A percentile compares a stretch with the other conserved stretches of the same genome.
Evolutionary conservation across 2,329 filamentous ascomycete species (phyloP).

Genomic region (Diaporthe vaccinii): DNA sequence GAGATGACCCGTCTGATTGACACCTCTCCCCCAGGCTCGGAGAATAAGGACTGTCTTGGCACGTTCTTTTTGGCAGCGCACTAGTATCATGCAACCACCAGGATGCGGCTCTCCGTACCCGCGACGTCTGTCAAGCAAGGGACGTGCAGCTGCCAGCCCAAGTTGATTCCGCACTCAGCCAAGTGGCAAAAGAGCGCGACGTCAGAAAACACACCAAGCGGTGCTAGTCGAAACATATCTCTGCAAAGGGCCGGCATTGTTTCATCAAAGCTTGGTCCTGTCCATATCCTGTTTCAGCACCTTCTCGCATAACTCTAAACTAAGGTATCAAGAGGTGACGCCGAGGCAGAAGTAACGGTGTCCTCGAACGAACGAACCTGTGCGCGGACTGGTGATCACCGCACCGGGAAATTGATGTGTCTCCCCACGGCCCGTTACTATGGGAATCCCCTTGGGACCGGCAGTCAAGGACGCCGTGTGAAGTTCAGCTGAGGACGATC

Average conservation of each 20-base stretch:
- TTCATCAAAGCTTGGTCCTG: slow-evolving; percentile 16
- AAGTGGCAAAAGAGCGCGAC: slow-evolving; percentile 16
- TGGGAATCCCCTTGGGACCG: not conserved
- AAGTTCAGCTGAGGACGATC: not conserved
- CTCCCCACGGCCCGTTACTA: not conserved
- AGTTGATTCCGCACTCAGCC: slow-evolving; percentile 12
- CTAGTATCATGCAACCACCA: not conserved
- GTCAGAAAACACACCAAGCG: slow-evolving; percentile 20
- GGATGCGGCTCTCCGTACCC: slow-evolving; percentile 22
- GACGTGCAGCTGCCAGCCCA: slow-evolving; percentile 26
- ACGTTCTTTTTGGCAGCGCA: slow-evolving; percentile 1
- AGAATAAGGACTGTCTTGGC: slow-evolving; percentile 21
- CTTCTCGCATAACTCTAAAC: slow-evolving; percentile 12
- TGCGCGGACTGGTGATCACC: not conserved
- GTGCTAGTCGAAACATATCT: slow-evolving; percentile 30
- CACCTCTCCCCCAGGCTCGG: not conserved
- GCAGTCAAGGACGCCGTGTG: not conserved
- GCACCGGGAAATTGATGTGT: not conserved
- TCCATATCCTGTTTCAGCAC: slow-evolving; percentile 5
- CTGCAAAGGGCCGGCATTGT: slow-evolving; percentile 9
- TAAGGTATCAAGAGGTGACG: slow-evolving; percentile 2
- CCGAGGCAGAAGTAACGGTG: not conserved
- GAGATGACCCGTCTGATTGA: not conserved
- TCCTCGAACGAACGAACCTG: slow-evolving; percentile 6
- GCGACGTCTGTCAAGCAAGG: slow-evolving; percentile 19